These are phyloP conservation scores for Elsinoe perseae DNA, from an alignment of 2,329 filamentous ascomycete species.

Conservation along the genomic window DNA sequence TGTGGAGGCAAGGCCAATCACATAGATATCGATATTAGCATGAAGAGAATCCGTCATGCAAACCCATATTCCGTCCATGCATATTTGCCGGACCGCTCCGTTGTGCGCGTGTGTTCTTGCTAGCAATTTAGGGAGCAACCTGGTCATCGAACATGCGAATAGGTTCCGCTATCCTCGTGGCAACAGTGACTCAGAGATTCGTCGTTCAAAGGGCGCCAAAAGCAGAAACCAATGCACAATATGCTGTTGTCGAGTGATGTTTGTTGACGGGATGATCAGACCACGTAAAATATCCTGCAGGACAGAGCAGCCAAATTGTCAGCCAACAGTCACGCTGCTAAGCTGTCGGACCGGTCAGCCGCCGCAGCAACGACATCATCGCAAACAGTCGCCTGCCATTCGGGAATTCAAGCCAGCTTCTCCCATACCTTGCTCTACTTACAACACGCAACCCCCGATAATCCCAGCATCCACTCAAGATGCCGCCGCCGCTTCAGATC, in stretches of 20 bases:
- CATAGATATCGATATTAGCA: no score
- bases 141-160: no score
- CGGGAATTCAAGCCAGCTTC: background rate
- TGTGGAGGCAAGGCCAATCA: background rate
- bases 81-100: no score
- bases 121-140: no score
- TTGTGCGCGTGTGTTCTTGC: no score
- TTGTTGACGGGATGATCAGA: background rate
- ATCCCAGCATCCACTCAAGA: constrained; percentile 19
- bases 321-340: background rate
- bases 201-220: no score
- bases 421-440: background rate
- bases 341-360: background rate
- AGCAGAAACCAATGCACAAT: no score
- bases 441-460: background rate
- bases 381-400: background rate
- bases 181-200: no score
- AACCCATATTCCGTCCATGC: no score
- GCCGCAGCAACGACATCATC: constrained; percentile 13
- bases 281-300: background rate
- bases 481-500: constrained; percentile 40
- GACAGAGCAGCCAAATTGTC: background rate
- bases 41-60: no score
- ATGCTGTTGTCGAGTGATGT: no score
- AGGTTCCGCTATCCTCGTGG: no score